Evolutionary conservation across 2,329 filamentous ascomycete genomes (phyloP).

Genomic region (Nemania bipapillata): DNA sequence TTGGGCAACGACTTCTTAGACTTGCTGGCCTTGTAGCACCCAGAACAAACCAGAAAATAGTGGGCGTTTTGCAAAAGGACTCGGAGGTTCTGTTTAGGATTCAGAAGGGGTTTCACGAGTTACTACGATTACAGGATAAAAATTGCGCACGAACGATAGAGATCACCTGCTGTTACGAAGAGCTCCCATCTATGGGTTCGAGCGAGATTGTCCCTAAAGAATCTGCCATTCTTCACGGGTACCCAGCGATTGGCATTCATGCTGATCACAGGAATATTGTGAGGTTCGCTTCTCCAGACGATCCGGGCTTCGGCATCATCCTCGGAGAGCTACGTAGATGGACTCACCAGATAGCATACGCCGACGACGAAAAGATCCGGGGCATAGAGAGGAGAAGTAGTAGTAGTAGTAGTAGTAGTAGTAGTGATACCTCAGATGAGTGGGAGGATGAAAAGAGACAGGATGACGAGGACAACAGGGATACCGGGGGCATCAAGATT

Average conservation of each 20-base stretch:
- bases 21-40: not conserved
- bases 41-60: slow-evolving; percentile 11
- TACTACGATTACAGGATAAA: slow-evolving; percentile 4
- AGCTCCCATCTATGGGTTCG: slow-evolving; percentile 11
- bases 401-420: too few relatives aligned
- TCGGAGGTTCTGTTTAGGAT: slow-evolving; percentile 21
- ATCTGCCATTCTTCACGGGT: slow-evolving; percentile 16
- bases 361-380: not conserved
- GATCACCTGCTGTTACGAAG: slow-evolving; percentile 27
- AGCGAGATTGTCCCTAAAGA: slow-evolving; percentile 13
- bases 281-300: slow-evolving; percentile 12
- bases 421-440: too few relatives aligned
- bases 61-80: slow-evolving; percentile 14
- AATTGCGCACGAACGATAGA: not conserved
- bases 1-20: not conserved
- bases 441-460: not conserved
- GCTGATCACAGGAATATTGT: slow-evolving; percentile 16
- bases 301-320: slow-evolving; percentile 18
- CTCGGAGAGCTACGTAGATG: slow-evolving; percentile 24
- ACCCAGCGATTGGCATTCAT: slow-evolving; percentile 21
- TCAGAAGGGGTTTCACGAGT: slow-evolving; percentile 13
- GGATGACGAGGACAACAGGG: not conserved
- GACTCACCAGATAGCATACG: not conserved
- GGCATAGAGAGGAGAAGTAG: not conserved
- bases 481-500: slow-evolving; percentile 13